Percentiles rank a stretch among this genome's conserved stretches.
phyloP scores from a whole-genome alignment of 768 basidiomycete species.

The Boletus tylopilopsis region DNA sequence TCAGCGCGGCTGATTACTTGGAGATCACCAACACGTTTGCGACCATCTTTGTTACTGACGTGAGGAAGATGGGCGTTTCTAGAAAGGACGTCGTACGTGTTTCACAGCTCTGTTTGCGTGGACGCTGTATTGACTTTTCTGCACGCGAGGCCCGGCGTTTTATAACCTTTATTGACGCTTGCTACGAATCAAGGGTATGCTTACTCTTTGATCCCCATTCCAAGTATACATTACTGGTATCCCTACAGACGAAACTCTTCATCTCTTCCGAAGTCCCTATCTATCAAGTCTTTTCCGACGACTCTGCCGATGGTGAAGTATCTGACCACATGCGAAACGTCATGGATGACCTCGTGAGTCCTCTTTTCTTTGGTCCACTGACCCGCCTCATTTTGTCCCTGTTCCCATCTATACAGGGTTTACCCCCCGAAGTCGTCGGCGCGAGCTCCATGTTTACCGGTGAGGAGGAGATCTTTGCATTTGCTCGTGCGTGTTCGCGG shows the following conservation, averaged over 20 bases:
- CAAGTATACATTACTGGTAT: constrained; percentile 49
- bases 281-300: constrained; percentile 84
- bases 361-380: not conserved
- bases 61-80: constrained; percentile 84
- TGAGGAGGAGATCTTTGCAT: constrained; percentile 97
- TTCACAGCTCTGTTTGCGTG: not conserved
- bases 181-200: constrained; percentile 83
- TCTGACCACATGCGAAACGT: constrained; percentile 88
- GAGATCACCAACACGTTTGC: constrained; percentile 87
- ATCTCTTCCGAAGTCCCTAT: constrained; percentile 92
- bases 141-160: constrained; percentile 76
- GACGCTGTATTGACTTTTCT: not conserved
- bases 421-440: constrained; percentile 73
- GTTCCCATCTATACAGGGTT: constrained; percentile 47
- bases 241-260: constrained; percentile 80
- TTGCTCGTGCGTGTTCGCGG: constrained; percentile 87
- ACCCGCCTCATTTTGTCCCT: not conserved
- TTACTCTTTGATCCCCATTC: not conserved
- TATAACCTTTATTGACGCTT: constrained; percentile 97
- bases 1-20: constrained; percentile 94
- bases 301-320: constrained; percentile 41
- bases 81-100: constrained; percentile 76
- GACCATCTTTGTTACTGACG: constrained; percentile 83
- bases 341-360: constrained; percentile 89
- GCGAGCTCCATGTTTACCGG: constrained; percentile 89